Percentiles rank a stretch among this genome's conserved stretches.
These are phyloP conservation scores for Cnidoscolus chayamansa DNA, from an alignment of 441 rosid species.

Conservation along the genomic window DNA sequence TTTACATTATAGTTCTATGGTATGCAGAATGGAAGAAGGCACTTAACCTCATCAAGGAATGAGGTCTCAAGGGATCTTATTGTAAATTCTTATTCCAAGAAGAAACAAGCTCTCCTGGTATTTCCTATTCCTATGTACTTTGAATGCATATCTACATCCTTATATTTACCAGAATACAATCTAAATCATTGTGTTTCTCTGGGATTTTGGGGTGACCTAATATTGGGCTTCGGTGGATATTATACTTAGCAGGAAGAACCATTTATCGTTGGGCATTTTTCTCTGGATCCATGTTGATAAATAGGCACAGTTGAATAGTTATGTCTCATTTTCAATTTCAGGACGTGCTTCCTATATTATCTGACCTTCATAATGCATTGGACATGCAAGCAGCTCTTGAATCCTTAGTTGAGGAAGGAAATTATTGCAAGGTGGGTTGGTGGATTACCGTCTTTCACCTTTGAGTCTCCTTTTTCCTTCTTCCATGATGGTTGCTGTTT, in stretches of 20 bases:
- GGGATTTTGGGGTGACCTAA: slow-evolving; percentile 15
- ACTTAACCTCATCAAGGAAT: slow-evolving; percentile 81
- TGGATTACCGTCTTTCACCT: slow-evolving; percentile 5
- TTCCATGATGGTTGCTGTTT: slow-evolving; percentile 9
- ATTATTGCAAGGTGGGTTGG: slow-evolving; percentile 78
- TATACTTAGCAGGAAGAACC: slow-evolving; percentile 4
- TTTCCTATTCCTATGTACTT: slow-evolving; percentile 20
- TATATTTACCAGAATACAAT: slow-evolving; percentile 5
- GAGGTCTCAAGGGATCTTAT: slow-evolving; percentile 97
- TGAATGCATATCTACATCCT: slow-evolving; percentile 9
- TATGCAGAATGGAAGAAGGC: slow-evolving; percentile 92
- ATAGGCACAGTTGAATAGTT: slow-evolving; percentile 4
- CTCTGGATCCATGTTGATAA: slow-evolving; percentile 11
- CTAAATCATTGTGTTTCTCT: slow-evolving; percentile 7
- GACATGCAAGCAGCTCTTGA: slow-evolving; percentile 83
- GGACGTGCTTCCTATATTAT: slow-evolving; percentile 81
- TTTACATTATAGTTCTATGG: slow-evolving; percentile 26
- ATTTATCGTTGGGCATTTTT: neutral
- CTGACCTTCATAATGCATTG: slow-evolving; percentile 72
- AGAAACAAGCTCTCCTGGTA: slow-evolving; percentile 95
- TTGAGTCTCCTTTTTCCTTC: slow-evolving; percentile 8
- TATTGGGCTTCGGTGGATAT: neutral
- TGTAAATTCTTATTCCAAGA: slow-evolving; percentile 82
- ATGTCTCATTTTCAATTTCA: slow-evolving; percentile 39
- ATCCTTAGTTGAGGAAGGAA: slow-evolving; percentile 82